A percentile compares a stretch with the other conserved stretches of the same genome.
Evolutionary conservation across 2,329 filamentous ascomycete genomes (phyloP).

Genomic region (Elsinoe fawcettii): DNA sequence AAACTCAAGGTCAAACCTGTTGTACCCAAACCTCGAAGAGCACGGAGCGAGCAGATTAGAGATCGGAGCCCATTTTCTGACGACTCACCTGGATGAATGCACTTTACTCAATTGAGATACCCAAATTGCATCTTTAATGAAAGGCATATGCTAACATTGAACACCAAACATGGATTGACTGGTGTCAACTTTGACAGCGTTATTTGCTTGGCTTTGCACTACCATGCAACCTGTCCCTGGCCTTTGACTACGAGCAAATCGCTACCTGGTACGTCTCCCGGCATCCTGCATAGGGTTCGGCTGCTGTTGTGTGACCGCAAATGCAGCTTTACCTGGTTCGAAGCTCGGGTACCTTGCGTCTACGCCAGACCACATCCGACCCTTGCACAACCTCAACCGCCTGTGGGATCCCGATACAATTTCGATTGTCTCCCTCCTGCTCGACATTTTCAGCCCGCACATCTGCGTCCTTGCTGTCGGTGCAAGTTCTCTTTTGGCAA

Average conservation of each 20-base stretch:
- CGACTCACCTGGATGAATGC: slow-evolving; percentile 18
- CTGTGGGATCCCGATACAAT: not conserved
- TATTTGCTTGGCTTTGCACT: not conserved
- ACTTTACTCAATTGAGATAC: not conserved
- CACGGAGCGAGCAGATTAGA: slow-evolving; percentile 15
- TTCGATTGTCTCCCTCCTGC: not conserved
- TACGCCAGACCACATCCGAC: not conserved
- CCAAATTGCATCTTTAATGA: slow-evolving; percentile 12
- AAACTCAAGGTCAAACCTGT: slow-evolving; percentile 17
- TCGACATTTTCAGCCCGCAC: not conserved
- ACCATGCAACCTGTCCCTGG: not conserved
- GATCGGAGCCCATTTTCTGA: slow-evolving; percentile 22
- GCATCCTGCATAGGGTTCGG: not conserved
- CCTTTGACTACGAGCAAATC: not conserved
- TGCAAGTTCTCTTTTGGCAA: not conserved
- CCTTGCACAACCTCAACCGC: slow-evolving; percentile 4
- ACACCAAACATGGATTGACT: too few species aligned
- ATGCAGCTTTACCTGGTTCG: not conserved
- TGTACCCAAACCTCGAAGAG: slow-evolving; percentile 9
- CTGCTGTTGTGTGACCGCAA: not conserved
- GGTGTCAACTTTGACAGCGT: not conserved
- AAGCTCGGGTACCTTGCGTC: slow-evolving; percentile 11
- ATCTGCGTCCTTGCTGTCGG: not conserved
- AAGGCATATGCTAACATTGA: not conserved
- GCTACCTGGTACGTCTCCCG: not conserved